These are phyloP conservation scores for Pseudisothecium myosuroides DNA, from an alignment of 225 moss, liverwort and hornwort genomes.

Conservation along the genomic window DNA sequence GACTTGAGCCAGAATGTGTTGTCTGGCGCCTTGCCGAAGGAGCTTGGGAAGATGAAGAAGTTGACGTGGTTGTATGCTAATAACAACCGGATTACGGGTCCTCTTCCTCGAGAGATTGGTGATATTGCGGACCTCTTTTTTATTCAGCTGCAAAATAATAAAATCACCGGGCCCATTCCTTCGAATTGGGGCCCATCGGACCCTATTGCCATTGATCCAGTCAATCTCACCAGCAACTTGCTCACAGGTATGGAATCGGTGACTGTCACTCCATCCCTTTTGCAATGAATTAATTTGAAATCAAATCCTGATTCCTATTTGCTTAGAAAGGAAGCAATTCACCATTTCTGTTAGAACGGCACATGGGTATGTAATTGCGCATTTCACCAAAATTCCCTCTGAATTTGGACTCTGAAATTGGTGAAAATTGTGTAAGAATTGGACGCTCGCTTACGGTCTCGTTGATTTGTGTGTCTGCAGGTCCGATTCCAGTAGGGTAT, in stretches of 20 bases:
- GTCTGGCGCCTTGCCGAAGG: neutral
- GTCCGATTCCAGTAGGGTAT: constrained; percentile 10
- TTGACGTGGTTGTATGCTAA: neutral
- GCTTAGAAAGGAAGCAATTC: neutral
- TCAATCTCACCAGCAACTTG: constrained; percentile 13
- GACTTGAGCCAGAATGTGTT: neutral
- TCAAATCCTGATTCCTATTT: neutral
- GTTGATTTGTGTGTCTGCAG: neutral
- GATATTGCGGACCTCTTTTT: neutral
- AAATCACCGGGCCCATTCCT: constrained; percentile 1
- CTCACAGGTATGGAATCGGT: neutral
- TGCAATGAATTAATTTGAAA: neutral
- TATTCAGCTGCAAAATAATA: constrained; percentile 3
- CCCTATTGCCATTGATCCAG: neutral
- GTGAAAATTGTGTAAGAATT: neutral
- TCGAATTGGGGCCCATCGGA: constrained; percentile 10
- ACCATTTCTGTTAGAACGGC: neutral
- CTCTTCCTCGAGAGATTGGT: constrained; percentile 10
- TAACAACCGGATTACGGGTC: neutral
- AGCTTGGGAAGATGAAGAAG: constrained; percentile 12
- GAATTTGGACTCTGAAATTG: neutral
- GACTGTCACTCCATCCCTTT: neutral
- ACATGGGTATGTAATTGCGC: neutral
- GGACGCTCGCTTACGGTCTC: neutral
- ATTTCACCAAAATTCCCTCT: too few relatives aligned